phyloP scores from a whole-genome alignment of 768 basidiomycete genomes.

The Russula sp. region DNA sequence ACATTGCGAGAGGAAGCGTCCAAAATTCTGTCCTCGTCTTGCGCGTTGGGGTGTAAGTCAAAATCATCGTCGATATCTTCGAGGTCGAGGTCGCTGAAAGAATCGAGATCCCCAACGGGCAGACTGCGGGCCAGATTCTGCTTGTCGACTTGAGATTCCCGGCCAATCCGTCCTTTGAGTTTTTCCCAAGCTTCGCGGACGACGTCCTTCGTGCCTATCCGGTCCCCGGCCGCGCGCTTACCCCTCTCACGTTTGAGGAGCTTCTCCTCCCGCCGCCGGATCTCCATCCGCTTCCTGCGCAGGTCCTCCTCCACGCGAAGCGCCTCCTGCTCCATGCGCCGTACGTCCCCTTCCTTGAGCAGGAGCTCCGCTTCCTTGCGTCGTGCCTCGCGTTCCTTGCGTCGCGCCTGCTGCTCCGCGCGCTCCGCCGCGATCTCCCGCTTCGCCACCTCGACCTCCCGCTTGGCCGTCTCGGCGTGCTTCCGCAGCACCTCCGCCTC shows the following conservation, averaged over 20 bases:
- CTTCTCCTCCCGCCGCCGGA: not conserved
- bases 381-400: conserved; percentile 6
- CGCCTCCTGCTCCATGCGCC: conserved; percentile 6
- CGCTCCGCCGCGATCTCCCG: conserved; percentile 8
- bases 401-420: conserved; percentile 9
- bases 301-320: conserved; percentile 10
- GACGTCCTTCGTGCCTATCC: conserved; percentile 1
- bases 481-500: conserved; percentile 11
- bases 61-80: not conserved
- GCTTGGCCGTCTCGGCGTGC: conserved; percentile 8
- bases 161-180: conserved; percentile 6
- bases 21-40: not conserved
- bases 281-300: conserved; percentile 1
- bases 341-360: conserved; percentile 3
- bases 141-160: conserved; percentile 3
- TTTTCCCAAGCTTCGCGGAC: conserved; percentile 8
- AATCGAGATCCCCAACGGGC: not conserved
- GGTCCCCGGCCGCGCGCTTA: not conserved
- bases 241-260: not conserved
- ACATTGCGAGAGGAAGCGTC: not conserved
- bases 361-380: conserved; percentile 12
- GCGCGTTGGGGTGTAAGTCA: not conserved
- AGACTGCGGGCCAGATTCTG: not conserved
- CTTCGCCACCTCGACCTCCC: conserved; percentile 3
- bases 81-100: not conserved